Conservation (phyloP, 164 flowering plant genomes). For the Stephania yunnanensis region DNA sequence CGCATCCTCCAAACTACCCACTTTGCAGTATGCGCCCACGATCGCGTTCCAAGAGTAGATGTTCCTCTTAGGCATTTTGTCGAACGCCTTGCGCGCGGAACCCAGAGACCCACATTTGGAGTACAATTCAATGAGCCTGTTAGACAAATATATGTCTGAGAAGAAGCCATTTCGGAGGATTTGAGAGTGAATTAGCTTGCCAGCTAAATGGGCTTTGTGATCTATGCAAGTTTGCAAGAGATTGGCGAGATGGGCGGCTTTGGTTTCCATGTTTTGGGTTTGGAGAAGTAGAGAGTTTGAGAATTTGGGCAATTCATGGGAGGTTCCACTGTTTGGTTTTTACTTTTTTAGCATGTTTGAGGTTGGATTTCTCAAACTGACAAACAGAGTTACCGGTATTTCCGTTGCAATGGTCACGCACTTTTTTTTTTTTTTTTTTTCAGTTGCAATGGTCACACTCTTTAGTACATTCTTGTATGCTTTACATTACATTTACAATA, state of each 20-base stretch:
- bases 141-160: conserved; percentile 48
- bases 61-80: conserved; percentile 47
- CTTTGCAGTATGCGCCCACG: conserved; percentile 37
- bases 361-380: too few relatives aligned
- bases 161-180: conserved; percentile 37
- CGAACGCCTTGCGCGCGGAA: conserved; percentile 41
- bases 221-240: conserved; percentile 58
- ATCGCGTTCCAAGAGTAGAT: conserved; percentile 63
- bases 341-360: too few relatives aligned
- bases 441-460: too few relatives aligned
- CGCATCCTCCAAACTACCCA: conserved; percentile 32
- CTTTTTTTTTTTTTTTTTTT: too few relatives aligned
- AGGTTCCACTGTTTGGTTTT: too few relatives aligned
- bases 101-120: conserved; percentile 30
- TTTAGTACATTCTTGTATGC: too few relatives aligned
- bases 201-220: conserved; percentile 34
- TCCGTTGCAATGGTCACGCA: too few relatives aligned
- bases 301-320: too few relatives aligned
- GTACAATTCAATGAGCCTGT: conserved; percentile 64
- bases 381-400: too few relatives aligned
- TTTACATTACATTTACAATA: too few relatives aligned
- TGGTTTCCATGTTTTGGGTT: conserved; percentile 23
- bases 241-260: conserved; percentile 26
- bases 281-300: too few relatives aligned
- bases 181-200: conserved; percentile 54